Evolutionary conservation across 1,284 basidiomycete genomes (phyloP), one percentile per base, ranked within the genome.

Genomic region (Trichosporon asahii): DNA sequence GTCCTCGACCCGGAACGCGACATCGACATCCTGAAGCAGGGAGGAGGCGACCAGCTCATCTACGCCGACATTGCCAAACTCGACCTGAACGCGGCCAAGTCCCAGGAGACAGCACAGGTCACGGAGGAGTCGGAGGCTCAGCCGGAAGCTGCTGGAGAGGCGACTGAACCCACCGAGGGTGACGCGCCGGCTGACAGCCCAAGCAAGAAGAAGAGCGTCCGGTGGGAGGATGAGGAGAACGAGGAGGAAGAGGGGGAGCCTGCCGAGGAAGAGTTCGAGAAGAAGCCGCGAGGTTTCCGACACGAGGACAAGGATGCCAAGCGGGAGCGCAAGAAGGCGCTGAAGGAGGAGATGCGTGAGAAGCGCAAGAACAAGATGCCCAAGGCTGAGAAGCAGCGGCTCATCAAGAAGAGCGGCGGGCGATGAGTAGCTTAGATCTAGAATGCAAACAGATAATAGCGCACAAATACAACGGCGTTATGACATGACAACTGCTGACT

Each of bases 1-100:
- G 91, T 98, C 3, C 93, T 90, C 78, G 93, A 98, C 80, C 92
- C 94, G 0, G 95, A 98, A 79, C 87, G 94, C 27, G 95, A 97
- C 78, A 90, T 93, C 15, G 92, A 89, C 40, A 87, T 88, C 25
- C 85, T 95, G 53, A 86, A 86, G 40, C 84, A 88, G 8, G 93
- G 94, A 1, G 88, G 90, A 66, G 89, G 89, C 8, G 84, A 86
- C 66, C 87, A 87, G 61, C 86, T 96, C 55, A 96, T 97, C 71
- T 98, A 97, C 79, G 89, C 90, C 18, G 89, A 91, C 72, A 88
- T 92, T 0, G 93, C 95, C 65, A 92, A 92, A 8, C 84, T 96
- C 64, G 88, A 92, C 12, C 76, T 78, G 2, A 77, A 63, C 78
- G 23, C 76, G 72, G 31, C 61, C 66, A 65, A 73, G 74, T 68